Evolutionary conservation across 352 stramenopile genomes (phyloP).

Genomic region (Pythium volutum): DNA sequence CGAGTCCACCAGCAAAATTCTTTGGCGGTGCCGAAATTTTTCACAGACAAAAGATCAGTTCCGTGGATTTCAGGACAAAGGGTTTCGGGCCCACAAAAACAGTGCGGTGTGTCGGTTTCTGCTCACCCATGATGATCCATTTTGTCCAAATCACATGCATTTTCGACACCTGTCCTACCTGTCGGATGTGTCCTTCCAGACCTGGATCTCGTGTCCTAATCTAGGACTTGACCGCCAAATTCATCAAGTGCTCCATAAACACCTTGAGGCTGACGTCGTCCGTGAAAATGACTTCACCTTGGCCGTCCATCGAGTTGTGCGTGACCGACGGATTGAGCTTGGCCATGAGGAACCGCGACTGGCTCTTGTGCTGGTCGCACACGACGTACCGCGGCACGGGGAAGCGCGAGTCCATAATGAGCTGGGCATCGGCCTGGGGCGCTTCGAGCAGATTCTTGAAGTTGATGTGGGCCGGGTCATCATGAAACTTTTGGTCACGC

Average conservation of each 20-base stretch:
- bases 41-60: background rate
- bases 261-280: conserved; percentile 99
- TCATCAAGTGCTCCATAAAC: conserved; percentile 99
- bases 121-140: too few species aligned
- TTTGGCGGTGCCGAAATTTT: background rate
- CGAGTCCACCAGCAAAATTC: too few species aligned
- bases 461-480: conserved; percentile 94
- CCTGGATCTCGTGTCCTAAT: background rate
- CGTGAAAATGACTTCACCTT: conserved; percentile 97
- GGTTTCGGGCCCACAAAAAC: background rate
- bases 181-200: background rate
- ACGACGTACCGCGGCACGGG: conserved; percentile 99
- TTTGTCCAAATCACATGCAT: conserved; percentile 11
- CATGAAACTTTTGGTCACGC: conserved; percentile 96
- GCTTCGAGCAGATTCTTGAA: conserved; percentile 98
- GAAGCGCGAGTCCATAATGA: conserved; percentile 99
- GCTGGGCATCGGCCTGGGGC: conserved; percentile 96
- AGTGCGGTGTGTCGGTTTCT: background rate
- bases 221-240: conserved; percentile 85
- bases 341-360: conserved; percentile 99
- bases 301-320: conserved; percentile 94
- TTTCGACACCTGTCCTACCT: conserved; percentile 11
- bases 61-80: background rate
- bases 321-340: conserved; percentile 99
- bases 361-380: conserved; percentile 99